phyloP scores from a whole-genome alignment of 2,329 filamentous ascomycete genomes.

The Hypomyces perniciosus region DNA sequence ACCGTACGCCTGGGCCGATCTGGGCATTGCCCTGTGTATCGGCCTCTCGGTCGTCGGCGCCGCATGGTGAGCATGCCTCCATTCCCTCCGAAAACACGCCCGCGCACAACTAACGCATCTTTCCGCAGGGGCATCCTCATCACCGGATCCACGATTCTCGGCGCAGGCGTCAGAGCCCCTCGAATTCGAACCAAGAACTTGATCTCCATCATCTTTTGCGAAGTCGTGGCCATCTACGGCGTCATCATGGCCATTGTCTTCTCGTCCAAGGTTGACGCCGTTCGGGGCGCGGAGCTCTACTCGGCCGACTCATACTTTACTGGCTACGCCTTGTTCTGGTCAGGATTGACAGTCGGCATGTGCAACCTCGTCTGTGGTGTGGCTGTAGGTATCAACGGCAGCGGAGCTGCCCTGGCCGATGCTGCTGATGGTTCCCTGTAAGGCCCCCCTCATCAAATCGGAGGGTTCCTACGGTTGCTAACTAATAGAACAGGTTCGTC shows the following conservation, averaged over 20 bases:
- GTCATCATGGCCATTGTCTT: constrained; percentile 99
- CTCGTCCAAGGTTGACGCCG: constrained; percentile 72
- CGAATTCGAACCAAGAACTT: constrained; percentile 99
- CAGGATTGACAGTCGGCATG: constrained; percentile 85
- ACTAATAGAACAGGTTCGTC: constrained; percentile 64
- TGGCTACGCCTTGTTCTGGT: constrained; percentile 93
- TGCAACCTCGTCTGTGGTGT: constrained; percentile 97
- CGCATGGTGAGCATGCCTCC: constrained; percentile 64
- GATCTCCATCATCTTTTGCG: constrained; percentile 99
- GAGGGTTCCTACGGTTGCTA: constrained; percentile 12
- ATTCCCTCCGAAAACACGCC: not conserved
- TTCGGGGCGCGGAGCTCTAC: constrained; percentile 60
- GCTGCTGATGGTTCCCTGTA: constrained; percentile 87
- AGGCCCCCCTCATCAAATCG: constrained; percentile 29
- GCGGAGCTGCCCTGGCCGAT: constrained; percentile 91
- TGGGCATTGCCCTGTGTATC: constrained; percentile 91
- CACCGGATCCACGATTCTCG: constrained; percentile 93
- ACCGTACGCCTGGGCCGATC: constrained; percentile 85
- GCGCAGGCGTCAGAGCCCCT: constrained; percentile 91
- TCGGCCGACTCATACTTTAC: constrained; percentile 83
- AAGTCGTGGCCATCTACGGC: constrained; percentile 99
- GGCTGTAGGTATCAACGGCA: constrained; percentile 96
- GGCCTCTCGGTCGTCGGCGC: constrained; percentile 93
- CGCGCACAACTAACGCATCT: not conserved
- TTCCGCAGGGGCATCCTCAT: constrained; percentile 89